Base-by-base conservation (phyloP, 306 rosid species). In the Medicago arabica region DNA sequence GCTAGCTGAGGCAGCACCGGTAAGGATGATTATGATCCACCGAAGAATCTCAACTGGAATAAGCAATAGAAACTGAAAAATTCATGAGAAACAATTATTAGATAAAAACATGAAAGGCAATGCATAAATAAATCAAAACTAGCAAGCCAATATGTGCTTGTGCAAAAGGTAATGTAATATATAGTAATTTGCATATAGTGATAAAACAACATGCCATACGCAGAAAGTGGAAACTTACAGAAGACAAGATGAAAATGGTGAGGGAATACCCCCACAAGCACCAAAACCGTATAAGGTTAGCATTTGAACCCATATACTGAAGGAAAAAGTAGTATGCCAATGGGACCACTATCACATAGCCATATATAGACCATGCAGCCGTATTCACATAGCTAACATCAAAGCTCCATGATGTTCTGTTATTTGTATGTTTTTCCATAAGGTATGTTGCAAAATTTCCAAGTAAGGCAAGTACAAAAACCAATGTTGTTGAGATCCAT, bases 251-350 rank as follows among this genome's bases (percentile, higher is more conserved):
- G 83, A 94, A 94, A 79, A 94, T 84, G 88, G 90, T 80, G 80
- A 94, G 97, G 74, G 98, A 94, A 84, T 94, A 94, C 34, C 98
- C 98, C 98, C 98, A 94, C 96, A 94, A 78, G 81, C 97, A 94
- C 98, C 98, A 94, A 78, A 91, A 86, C 49, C 76, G 83, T 69
- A 92, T 65, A 67, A 94, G 96, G 85, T 84, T 90, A 31, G 93
- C 83, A 78, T 82, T 87, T 53, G 97, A 69, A 63, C 97, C 98
- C 89, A 92, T 55, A 75, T 94, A 92, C 77, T 86, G 93, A 31
- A 94, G 96, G 87, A 84, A 81, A 81, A 94, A 92, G 70, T 88
- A 94, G 83, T 87, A 94, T 51, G 93, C 95, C 86, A 92, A 53
- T 9, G 98, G 98, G 66, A 92, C 95, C 85, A 84, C 84, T 69